Percentiles rank a stretch among this genome's conserved stretches.
These are phyloP conservation scores for Chloranthus sessilifolius DNA, from an alignment of 164 flowering plant species.

Conservation along the genomic window DNA sequence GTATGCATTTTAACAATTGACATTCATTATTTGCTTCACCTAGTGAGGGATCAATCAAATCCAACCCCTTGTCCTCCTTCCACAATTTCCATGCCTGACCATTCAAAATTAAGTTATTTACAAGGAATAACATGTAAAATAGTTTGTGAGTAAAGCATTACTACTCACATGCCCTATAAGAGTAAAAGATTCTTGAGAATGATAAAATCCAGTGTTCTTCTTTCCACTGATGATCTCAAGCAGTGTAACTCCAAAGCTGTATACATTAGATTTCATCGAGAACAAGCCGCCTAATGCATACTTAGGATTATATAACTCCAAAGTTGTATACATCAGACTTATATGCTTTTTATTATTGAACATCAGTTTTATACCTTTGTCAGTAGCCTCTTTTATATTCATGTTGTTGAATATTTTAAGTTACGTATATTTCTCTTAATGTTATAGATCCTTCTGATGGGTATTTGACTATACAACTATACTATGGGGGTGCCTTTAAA, in stretches of 20 bases:
- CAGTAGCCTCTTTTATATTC: no score
- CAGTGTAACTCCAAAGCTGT: conserved; percentile 9
- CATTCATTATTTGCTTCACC: not conserved
- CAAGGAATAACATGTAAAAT: no score
- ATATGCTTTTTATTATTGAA: no score
- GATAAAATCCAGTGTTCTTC: conserved; percentile 14
- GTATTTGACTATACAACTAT: no score
- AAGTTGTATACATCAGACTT: no score
- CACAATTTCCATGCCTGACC: conserved; percentile 11
- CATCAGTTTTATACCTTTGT: no score
- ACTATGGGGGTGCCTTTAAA: no score
- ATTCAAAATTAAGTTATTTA: not conserved
- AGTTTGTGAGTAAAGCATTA: not conserved
- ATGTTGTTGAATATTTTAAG: no score
- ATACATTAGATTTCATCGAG: conserved; percentile 1
- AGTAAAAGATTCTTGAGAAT: conserved; percentile 2
- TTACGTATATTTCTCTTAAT: no score
- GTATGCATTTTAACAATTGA: conserved; percentile 7
- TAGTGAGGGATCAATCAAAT: conserved; percentile 6
- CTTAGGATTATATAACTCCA: no score
- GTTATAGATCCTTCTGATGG: no score
- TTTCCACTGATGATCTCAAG: conserved; percentile 11
- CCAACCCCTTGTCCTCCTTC: conserved; percentile 7
- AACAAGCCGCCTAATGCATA: conserved; percentile 3
- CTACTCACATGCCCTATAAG: conserved; percentile 8